phyloP scores from a whole-genome alignment of 148 eudicot genomes.

The Talinum fruticosum region DNA sequence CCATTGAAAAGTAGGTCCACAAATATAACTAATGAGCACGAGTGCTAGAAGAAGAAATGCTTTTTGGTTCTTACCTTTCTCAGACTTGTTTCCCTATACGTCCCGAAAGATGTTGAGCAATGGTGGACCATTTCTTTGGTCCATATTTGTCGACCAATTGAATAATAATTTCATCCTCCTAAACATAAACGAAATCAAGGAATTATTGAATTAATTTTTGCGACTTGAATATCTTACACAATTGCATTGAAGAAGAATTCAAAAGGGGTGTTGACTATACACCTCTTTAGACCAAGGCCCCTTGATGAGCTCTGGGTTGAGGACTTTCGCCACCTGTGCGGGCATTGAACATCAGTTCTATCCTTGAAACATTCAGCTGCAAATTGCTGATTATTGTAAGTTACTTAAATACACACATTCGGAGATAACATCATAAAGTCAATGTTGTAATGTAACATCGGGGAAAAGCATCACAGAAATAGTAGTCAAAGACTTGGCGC shows the following conservation, averaged over 20 bases:
- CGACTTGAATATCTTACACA: not conserved
- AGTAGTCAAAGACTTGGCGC: not conserved
- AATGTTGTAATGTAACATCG: not conserved
- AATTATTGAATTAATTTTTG: not conserved
- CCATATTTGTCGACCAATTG: conserved; percentile 82
- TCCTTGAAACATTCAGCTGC: conserved; percentile 94
- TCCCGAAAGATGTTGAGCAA: conserved; percentile 88
- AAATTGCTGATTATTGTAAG: conserved; percentile 23
- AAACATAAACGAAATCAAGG: not conserved
- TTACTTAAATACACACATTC: conserved; percentile 10
- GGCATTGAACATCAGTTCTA: conserved; percentile 94
- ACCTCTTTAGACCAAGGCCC: conserved; percentile 99
- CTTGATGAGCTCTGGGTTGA: conserved; percentile 92
- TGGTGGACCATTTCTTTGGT: conserved; percentile 92
- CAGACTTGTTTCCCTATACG: conserved; percentile 97
- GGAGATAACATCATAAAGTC: not conserved
- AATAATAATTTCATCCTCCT: conserved; percentile 87
- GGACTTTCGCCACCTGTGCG: conserved; percentile 97
- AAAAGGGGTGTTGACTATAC: conserved; percentile 14
- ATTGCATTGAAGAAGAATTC: conserved; percentile 1
- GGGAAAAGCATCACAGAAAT: not conserved
- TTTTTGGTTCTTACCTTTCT: conserved; percentile 54
- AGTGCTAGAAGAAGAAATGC: not conserved
- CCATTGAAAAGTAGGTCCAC: not conserved
- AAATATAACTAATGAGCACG: not conserved